Percentiles rank a stretch among this genome's conserved stretches.
These are phyloP conservation scores for Ceratobasidium sp. DNA, from an alignment of 1,284 basidiomycete genomes.

Conservation along the genomic window DNA sequence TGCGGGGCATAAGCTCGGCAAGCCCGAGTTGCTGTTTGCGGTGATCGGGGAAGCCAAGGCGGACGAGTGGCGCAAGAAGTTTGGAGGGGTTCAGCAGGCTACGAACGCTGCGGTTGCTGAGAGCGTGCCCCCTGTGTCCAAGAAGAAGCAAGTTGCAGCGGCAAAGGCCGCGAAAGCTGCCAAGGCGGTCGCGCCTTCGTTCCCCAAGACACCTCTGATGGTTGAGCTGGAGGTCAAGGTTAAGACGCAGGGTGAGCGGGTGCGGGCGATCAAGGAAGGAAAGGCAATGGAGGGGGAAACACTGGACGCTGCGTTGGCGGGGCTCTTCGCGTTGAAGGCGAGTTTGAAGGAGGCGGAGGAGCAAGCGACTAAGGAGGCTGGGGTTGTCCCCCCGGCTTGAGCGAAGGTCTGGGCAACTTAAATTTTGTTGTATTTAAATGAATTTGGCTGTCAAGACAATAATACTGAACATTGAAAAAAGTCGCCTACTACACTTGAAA, in stretches of 20 bases:
- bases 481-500: background rate
- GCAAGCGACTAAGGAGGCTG: constrained; percentile 14
- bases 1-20: constrained; percentile 65
- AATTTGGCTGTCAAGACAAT: constrained; percentile 31
- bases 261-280: constrained; percentile 59
- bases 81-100: constrained; percentile 60
- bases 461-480: constrained; percentile 2
- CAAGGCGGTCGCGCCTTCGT: constrained; percentile 29
- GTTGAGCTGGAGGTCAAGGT: constrained; percentile 55
- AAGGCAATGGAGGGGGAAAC: constrained; percentile 55
- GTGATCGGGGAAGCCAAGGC: constrained; percentile 66
- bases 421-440: constrained; percentile 40
- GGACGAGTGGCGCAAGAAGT: constrained; percentile 65
- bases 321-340: constrained; percentile 58
- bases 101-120: constrained; percentile 45
- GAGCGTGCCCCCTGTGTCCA: constrained; percentile 45
- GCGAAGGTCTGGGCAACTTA: background rate
- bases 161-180: constrained; percentile 49
- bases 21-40: constrained; percentile 66
- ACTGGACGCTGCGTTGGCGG: constrained; percentile 55
- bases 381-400: background rate
- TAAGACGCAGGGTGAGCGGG: constrained; percentile 58
- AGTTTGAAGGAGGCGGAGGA: constrained; percentile 55
- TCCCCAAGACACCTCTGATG: constrained; percentile 53
- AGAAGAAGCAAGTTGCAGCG: constrained; percentile 51